These are phyloP conservation scores for Picea glauca DNA, from an alignment of 75 land plant genomes.

Conservation along the genomic window DNA sequence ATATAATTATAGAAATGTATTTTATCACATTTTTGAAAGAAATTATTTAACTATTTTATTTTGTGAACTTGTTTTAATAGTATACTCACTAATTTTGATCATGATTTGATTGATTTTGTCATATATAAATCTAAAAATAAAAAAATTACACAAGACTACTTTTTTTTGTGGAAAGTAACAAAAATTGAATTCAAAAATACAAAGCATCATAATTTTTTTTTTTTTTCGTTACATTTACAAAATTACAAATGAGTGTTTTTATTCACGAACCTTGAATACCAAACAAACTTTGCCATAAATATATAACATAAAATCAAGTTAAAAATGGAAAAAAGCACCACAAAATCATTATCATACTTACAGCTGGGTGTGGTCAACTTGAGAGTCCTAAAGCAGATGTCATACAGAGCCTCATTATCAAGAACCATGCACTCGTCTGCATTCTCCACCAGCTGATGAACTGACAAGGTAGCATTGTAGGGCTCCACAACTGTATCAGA, in stretches of 20 bases:
- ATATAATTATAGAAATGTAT: no score
- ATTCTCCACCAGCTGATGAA: slow-evolving; percentile 54
- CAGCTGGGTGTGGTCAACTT: slow-evolving; percentile 65
- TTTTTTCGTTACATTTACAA: no score
- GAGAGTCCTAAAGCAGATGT: slow-evolving; percentile 59
- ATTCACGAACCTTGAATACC: slow-evolving; percentile 69
- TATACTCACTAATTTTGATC: no score
- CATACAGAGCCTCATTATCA: slow-evolving; percentile 37
- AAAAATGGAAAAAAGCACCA: slow-evolving; percentile 52
- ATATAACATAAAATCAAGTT: slow-evolving; percentile 62
- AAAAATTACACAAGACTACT: no score
- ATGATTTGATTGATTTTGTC: no score
- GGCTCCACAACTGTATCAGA: slow-evolving; percentile 64
- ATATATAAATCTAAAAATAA: no score
- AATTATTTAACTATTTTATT: no score
- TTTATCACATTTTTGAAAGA: no score
- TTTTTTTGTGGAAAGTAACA: no score
- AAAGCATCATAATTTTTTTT: no score
- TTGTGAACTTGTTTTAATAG: no score
- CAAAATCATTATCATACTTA: not conserved
- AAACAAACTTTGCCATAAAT: slow-evolving; percentile 62
- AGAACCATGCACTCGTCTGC: slow-evolving; percentile 56
- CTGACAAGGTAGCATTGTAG: slow-evolving; percentile 50
- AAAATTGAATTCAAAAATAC: no score
- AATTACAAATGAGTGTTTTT: slow-evolving; percentile 4